phyloP scores from a whole-genome alignment of 306 rosid species.

The Rubus parviflorus region DNA sequence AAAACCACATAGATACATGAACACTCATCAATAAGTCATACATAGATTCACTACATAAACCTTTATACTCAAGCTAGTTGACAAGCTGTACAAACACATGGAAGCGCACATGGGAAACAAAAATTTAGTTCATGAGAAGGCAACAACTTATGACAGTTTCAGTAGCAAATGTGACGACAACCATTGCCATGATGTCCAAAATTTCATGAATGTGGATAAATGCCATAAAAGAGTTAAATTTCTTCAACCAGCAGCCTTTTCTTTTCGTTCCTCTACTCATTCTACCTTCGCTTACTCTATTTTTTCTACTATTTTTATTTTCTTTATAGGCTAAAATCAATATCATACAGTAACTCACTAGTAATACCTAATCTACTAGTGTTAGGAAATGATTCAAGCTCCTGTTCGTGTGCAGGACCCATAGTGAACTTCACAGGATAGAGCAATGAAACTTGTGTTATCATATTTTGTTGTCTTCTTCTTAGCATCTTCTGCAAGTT shows the following conservation, averaged over 20 bases:
- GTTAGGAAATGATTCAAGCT: slow-evolving; percentile 88
- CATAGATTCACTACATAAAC: neutral
- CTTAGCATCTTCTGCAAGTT: slow-evolving; percentile 65
- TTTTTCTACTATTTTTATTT: neutral
- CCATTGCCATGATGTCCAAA: neutral
- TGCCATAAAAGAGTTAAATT: neutral
- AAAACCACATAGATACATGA: neutral
- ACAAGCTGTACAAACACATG: neutral
- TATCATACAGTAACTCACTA: neutral
- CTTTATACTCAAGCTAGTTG: neutral
- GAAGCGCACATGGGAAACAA: neutral
- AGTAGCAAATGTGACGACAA: neutral
- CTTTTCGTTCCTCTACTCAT: neutral
- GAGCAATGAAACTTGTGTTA: slow-evolving; percentile 74
- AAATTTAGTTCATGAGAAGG: neutral
- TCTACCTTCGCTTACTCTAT: neutral
- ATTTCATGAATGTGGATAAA: neutral
- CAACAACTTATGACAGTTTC: neutral
- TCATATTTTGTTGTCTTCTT: slow-evolving; percentile 76
- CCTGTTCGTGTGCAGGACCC: slow-evolving; percentile 89
- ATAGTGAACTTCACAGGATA: slow-evolving; percentile 75
- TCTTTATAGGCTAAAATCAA: neutral
- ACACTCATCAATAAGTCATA: neutral
- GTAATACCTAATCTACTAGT: slow-evolving; percentile 60
- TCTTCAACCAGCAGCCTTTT: neutral